These are phyloP conservation scores for Penicillium alfredii DNA, from an alignment of 495 filamentous ascomycete species.

Conservation along the genomic window DNA sequence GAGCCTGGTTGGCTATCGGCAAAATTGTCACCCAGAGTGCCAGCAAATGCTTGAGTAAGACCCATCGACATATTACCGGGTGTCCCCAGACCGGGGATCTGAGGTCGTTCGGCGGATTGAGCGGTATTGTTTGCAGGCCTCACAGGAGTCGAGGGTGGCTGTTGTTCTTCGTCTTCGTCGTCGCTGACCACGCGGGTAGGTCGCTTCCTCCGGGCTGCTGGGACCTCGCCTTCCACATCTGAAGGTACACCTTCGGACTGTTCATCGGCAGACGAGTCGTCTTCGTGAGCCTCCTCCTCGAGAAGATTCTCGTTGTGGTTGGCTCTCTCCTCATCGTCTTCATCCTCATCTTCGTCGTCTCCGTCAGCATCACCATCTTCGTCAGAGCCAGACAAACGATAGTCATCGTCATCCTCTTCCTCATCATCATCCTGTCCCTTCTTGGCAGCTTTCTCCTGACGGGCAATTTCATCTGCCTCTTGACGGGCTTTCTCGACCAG, in stretches of 20 bases:
- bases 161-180: constrained; percentile 47
- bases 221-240: constrained; percentile 21
- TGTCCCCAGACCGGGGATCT: constrained; percentile 51
- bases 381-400: constrained; percentile 52
- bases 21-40: constrained; percentile 70
- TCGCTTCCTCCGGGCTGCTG: constrained; percentile 31
- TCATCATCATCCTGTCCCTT: constrained; percentile 57
- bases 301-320: constrained; percentile 30
- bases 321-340: constrained; percentile 38
- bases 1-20: constrained; percentile 32
- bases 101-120: constrained; percentile 31
- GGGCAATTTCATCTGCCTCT: constrained; percentile 74
- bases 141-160: constrained; percentile 30
- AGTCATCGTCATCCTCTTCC: constrained; percentile 55
- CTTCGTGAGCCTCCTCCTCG: constrained; percentile 38
- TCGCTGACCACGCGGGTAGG: constrained; percentile 41
- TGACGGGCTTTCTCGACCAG: constrained; percentile 75
- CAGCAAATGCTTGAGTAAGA: constrained; percentile 88
- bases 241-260: constrained; percentile 18
- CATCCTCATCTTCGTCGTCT: constrained; percentile 29
- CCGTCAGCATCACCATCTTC: constrained; percentile 34
- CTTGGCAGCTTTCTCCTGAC: constrained; percentile 66
- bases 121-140: constrained; percentile 22
- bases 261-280: constrained; percentile 31
- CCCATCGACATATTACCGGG: constrained; percentile 57